phyloP scores from a whole-genome alignment of 306 rosid species.

The Prinsepia uniflora region DNA sequence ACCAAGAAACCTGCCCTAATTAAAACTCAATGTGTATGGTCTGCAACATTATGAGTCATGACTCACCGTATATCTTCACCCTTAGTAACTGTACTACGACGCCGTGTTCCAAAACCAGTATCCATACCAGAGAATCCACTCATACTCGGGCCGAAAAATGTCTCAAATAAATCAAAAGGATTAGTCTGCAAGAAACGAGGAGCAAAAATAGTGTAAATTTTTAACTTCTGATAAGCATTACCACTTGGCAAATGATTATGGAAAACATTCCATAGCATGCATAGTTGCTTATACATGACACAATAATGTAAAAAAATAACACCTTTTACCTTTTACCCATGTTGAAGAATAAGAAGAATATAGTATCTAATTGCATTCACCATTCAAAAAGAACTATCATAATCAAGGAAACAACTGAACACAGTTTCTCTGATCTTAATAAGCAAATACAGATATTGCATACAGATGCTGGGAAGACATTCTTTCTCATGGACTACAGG shows the following conservation, averaged over 20 bases:
- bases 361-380: not conserved
- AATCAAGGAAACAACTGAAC: not conserved
- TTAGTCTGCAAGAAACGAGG: constrained; percentile 59
- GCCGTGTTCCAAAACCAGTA: constrained; percentile 77
- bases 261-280: not conserved
- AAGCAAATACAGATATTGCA: not conserved
- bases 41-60: constrained; percentile 8
- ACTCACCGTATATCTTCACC: constrained; percentile 96
- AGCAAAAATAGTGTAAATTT: constrained; percentile 10
- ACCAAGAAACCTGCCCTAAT: constrained; percentile 7
- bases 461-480: not conserved
- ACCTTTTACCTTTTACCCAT: not conserved
- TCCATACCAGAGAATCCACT: constrained; percentile 80
- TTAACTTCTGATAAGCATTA: not conserved
- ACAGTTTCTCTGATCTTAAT: not conserved
- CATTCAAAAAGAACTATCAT: not conserved
- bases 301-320: not conserved
- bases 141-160: constrained; percentile 87
- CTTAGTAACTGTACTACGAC: constrained; percentile 83
- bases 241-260: not conserved
- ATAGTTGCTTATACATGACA: not conserved
- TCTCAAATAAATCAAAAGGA: constrained; percentile 96
- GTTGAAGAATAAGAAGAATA: not conserved
- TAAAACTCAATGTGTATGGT: constrained; percentile 19
- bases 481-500: constrained; percentile 4